Evolutionary conservation across 179 eudicot genomes (phyloP).

Genomic region (Patellifolia procumbens): DNA sequence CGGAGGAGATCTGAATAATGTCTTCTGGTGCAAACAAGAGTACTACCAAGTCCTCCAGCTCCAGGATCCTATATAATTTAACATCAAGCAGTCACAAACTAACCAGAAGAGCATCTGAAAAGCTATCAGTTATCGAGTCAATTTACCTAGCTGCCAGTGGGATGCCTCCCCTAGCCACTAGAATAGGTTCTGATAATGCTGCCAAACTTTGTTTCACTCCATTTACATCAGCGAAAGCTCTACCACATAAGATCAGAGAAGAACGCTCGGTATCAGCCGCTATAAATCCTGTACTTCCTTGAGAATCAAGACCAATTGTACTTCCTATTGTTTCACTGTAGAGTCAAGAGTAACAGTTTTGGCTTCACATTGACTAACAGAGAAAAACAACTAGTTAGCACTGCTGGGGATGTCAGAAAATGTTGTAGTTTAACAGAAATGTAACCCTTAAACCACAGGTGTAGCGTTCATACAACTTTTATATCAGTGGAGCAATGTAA

Average conservation of each 20-base stretch:
- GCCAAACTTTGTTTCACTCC: constrained; percentile 17
- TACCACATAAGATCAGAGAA: constrained; percentile 19
- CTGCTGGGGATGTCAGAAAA: not conserved
- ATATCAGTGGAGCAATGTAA: not conserved
- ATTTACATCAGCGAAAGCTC: constrained; percentile 16
- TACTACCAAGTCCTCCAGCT: constrained; percentile 6
- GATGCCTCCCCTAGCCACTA: constrained; percentile 21
- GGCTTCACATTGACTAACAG: not conserved
- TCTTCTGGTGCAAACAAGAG: constrained; percentile 23
- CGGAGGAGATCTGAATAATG: not conserved
- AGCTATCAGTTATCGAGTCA: not conserved
- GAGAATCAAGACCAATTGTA: constrained; percentile 1
- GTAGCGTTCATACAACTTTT: not conserved
- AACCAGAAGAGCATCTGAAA: not conserved
- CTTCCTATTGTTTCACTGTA: constrained; percentile 21
- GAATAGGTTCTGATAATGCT: constrained; percentile 17
- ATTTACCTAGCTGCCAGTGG: constrained; percentile 17
- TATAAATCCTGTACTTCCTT: constrained; percentile 11
- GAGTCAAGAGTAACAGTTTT: not conserved
- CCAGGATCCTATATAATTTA: constrained; percentile 3
- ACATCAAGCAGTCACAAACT: not conserved
- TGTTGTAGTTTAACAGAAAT: not conserved
- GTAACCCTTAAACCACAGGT: not conserved
- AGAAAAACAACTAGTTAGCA: not conserved
- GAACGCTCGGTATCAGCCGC: constrained; percentile 21